Base-by-base conservation (phyloP, 2,329 filamentous ascomycete species). In the Exophiala aquamarina region DNA sequence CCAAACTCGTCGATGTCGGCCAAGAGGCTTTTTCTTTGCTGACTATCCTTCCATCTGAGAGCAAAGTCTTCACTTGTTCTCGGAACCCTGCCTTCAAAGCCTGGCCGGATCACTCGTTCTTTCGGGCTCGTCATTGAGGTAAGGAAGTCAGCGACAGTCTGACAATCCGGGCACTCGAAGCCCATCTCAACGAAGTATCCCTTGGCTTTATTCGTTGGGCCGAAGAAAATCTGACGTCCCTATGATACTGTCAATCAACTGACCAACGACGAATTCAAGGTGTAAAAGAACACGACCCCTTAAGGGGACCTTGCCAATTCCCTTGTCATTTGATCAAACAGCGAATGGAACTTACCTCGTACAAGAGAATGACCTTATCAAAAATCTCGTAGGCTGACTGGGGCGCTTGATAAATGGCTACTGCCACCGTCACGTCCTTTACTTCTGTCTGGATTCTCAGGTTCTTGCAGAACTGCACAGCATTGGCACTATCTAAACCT, bases 91-190 rank as follows among this genome's bases (percentile, higher is more conserved):
- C 80, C 62, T 59, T 84, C 77, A 64, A 73, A 83, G 2, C 79
- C 81, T 13, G 74, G 62, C 32, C 73, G 74, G 14, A 82, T 63
- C 23, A 77, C 69, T 23, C 83, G 72, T 49, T 83, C 82, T 44
- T 81, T 71, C 2, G 75, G 70, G 32, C 51, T 48, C 7, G 47
- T 89, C 60, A 91, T 83, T 2, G 84, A 88, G 0, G 87, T 91
- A 26, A 91, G 68, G 66, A 91, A 92, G 63, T 92, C 87, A 3
- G 82, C 82, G 0, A 83, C 84, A 0, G 85, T 89, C 76, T 84
- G 81, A 11, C 86, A 77, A 17, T 81, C 76, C 0, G 86, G 85
- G 59, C 85, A 88, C 13, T 80, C 73, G 57, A 89, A 91, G 0
- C 87, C 87, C 28, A 90, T 72, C n/a, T 78, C 69, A 38, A 82